Conservation (phyloP, 2,329 filamentous ascomycete genomes). For the Geoglossum cookeanum region DNA sequence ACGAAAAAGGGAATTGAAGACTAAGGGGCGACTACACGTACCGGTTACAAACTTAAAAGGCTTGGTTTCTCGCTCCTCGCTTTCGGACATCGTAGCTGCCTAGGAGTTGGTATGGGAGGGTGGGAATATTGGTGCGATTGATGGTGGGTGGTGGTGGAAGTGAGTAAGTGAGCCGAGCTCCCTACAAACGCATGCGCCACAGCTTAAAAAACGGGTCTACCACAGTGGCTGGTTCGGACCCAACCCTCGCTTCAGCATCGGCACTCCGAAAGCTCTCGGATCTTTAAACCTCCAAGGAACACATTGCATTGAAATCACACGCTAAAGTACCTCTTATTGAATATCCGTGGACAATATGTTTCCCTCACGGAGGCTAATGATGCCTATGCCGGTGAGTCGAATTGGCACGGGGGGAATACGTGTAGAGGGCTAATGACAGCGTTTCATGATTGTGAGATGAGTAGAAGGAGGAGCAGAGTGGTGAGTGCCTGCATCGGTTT, state of each 20-base stretch:
- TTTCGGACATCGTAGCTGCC: slow-evolving; percentile 69
- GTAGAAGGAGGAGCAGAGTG: slow-evolving; percentile 45
- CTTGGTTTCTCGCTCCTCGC: slow-evolving; percentile 82
- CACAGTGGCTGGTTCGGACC: neutral
- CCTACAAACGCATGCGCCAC: neutral
- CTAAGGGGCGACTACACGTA: slow-evolving; percentile 30
- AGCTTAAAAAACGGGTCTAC: too few species aligned
- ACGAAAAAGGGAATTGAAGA: too few species aligned
- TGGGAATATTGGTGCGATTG: neutral
- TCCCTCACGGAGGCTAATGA: slow-evolving; percentile 1
- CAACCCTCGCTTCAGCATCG: slow-evolving; percentile 2
- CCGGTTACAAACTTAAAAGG: slow-evolving; percentile 99
- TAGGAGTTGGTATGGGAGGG: slow-evolving; percentile 7
- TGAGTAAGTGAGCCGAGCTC: slow-evolving; percentile 25
- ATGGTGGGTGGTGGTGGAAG: neutral
- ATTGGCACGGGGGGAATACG: neutral
- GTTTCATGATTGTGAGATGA: slow-evolving; percentile 19
- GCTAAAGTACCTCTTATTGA: neutral
- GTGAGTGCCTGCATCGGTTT: slow-evolving; percentile 23
- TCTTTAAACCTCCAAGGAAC: neutral
- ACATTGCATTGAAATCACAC: neutral
- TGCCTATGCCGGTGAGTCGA: slow-evolving; percentile 3
- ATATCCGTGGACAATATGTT: neutral
- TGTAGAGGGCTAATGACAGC: slow-evolving; percentile 9
- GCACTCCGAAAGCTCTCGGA: neutral